Evolutionary conservation across 192 early-diverging fungal species (phyloP), one percentile per base, ranked within the genome.

Genomic region (Coemansia asiatica): DNA sequence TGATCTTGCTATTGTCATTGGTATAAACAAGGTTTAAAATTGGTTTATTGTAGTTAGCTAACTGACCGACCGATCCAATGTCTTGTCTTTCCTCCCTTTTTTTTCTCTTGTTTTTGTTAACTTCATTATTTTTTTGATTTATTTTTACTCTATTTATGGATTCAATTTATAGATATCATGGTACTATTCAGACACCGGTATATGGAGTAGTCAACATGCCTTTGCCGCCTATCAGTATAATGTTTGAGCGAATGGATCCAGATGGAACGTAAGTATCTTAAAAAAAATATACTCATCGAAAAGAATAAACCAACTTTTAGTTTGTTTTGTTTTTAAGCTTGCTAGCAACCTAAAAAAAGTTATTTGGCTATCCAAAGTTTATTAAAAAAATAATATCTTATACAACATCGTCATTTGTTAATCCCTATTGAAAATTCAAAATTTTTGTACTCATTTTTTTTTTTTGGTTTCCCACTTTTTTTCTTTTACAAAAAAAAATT

Each of bases 211-310:
- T 62, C 9, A 31, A 58, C 28, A 53, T 63, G 47, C 50, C 16
- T 2, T 63, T 81, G 28, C 61, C 47, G 13, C 33, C 74, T 28
- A 67, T 81, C 27, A 76, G 61, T 48, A 68, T 81, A 18, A 49
- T 31, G 21, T 27, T 81, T 49, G 79, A 73, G 64, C 66, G 49
- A 31, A 16, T 72, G 15, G 74, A 81, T 60, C 18, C 56, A 7
- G 28, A 76, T 23, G 79, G 79, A 70, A 64, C 35, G 79, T 81
- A 76, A 81, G 79, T 72, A 35, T 16, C 13, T 15, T 3, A 44
- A 44, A 15, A 10, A 61, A 10, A 48, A 4, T 19, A 48, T 33
- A 6, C 8, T 33, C 31, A 33, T 33, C n/a, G n/a, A n/a, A n/a
- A n/a, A n/a, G n/a, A n/a, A n/a, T n/a, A n/a, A n/a, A n/a, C n/a